phyloP scores from a whole-genome alignment of 176 grass and related monocot species.

The Zizania latifolia region DNA sequence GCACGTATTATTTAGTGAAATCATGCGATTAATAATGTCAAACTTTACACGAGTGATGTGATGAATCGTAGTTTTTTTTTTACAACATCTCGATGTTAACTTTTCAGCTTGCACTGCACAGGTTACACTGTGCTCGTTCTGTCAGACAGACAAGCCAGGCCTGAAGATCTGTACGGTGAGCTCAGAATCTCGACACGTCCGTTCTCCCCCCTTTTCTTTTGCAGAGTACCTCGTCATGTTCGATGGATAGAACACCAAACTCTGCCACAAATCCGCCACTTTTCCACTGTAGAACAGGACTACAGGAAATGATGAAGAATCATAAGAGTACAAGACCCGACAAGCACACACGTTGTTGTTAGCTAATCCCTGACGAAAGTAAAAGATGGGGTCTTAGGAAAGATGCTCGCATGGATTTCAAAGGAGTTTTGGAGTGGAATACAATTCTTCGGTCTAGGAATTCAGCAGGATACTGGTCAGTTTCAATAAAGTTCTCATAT shows the following conservation, averaged over 20 bases:
- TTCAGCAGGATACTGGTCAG: too few relatives aligned
- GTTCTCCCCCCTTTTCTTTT: background rate
- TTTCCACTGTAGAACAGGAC: background rate
- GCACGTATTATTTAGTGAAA: too few relatives aligned
- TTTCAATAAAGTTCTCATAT: too few relatives aligned
- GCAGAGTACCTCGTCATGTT: constrained; percentile 22
- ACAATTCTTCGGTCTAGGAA: too few relatives aligned
- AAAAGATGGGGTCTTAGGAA: too few relatives aligned
- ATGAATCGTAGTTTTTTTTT: background rate
- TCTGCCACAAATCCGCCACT: background rate
- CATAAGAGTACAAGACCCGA: background rate
- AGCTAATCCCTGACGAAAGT: too few relatives aligned
- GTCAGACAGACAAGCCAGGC: too few relatives aligned
- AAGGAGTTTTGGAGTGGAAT: too few relatives aligned
- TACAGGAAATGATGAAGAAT: background rate
- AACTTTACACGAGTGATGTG: background rate
- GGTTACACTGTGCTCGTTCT: background rate
- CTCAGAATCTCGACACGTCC: constrained; percentile 25
- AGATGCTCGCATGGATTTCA: too few relatives aligned
- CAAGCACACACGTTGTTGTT: too few relatives aligned
- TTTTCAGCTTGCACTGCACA: background rate
- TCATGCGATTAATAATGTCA: too few relatives aligned
- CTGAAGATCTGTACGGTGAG: constrained; percentile 2
- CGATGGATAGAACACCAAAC: background rate
- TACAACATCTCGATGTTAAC: background rate